A percentile compares a stretch with the other conserved stretches of the same genome.
Conservation (phyloP, 768 basidiomycete genomes). For the Trametes coccinea region DNA sequence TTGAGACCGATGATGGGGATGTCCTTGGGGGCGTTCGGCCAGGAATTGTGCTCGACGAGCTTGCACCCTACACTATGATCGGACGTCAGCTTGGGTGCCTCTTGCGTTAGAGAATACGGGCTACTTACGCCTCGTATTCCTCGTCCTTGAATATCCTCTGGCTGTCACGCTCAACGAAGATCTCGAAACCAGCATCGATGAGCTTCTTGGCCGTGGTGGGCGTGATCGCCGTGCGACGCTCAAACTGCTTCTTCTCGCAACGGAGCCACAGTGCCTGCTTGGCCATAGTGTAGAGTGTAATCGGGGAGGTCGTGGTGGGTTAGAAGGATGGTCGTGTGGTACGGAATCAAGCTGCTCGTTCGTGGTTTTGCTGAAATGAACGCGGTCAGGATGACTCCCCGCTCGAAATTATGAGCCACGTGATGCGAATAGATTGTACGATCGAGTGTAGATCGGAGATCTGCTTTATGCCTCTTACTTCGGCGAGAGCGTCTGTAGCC, state of each 20-base stretch:
- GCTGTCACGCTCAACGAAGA: conserved; percentile 89
- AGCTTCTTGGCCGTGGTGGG: conserved; percentile 88
- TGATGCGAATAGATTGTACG: conserved; percentile 15
- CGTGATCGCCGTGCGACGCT: conserved; percentile 89
- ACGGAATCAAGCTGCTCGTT: background rate
- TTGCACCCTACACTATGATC: conserved; percentile 79
- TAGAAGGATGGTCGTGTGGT: background rate
- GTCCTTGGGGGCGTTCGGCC: conserved; percentile 75
- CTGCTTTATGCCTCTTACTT: background rate
- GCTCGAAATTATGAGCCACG: conserved; percentile 9
- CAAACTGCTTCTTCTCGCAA: conserved; percentile 96
- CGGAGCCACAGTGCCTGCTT: conserved; percentile 79
- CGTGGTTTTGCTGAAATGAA: background rate
- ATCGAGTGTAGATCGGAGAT: conserved; percentile 11
- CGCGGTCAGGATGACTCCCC: conserved; percentile 17
- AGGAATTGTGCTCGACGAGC: conserved; percentile 84
- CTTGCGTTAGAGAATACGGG: background rate
- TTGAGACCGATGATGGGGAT: conserved; percentile 93
- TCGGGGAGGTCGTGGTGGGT: background rate
- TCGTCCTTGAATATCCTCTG: conserved; percentile 93
- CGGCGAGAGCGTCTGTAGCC: background rate
- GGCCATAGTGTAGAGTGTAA: conserved; percentile 41
- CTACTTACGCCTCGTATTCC: conserved; percentile 87
- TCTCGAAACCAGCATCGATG: conserved; percentile 86
- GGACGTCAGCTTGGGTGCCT: background rate